Percentiles rank a stretch among this genome's conserved stretches.
Conservation (phyloP, 306 rosid species). For the Mimosa bimucronata region DNA sequence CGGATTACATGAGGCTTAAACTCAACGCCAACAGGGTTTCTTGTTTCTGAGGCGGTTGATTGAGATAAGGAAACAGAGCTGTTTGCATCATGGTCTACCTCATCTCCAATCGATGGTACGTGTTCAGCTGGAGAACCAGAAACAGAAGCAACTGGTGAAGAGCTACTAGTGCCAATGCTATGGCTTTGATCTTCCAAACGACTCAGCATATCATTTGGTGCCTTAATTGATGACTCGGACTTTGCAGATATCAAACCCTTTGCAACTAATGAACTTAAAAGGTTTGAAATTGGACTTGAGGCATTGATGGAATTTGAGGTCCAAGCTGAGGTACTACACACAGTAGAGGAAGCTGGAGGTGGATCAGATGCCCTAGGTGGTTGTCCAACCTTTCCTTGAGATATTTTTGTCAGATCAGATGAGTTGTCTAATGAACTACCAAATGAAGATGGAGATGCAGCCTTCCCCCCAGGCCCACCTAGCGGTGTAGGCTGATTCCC, state of each 20-base stretch:
- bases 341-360: constrained; percentile 50
- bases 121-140: constrained; percentile 51
- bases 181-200: constrained; percentile 46
- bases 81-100: constrained; percentile 44
- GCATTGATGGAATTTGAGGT: constrained; percentile 44
- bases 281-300: constrained; percentile 72
- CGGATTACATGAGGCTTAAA: constrained; percentile 73
- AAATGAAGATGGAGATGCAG: constrained; percentile 48
- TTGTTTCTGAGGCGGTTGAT: constrained; percentile 47
- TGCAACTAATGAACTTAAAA: constrained; percentile 84
- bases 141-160: constrained; percentile 50
- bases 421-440: constrained; percentile 41
- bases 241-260: constrained; percentile 86
- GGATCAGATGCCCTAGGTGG: constrained; percentile 42
- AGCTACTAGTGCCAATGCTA: constrained; percentile 39
- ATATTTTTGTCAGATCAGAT: constrained; percentile 39
- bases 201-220: constrained; percentile 40
- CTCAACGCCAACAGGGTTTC: constrained; percentile 65
- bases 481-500: constrained; percentile 45
- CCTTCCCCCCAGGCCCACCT: constrained; percentile 32
- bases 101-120: constrained; percentile 44
- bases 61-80: constrained; percentile 41
- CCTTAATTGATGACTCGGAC: constrained; percentile 44
- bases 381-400: constrained; percentile 55
- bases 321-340: constrained; percentile 49